Base-by-base conservation (phyloP, 305 asterid genomes). In the Fraxinus ornus region DNA sequence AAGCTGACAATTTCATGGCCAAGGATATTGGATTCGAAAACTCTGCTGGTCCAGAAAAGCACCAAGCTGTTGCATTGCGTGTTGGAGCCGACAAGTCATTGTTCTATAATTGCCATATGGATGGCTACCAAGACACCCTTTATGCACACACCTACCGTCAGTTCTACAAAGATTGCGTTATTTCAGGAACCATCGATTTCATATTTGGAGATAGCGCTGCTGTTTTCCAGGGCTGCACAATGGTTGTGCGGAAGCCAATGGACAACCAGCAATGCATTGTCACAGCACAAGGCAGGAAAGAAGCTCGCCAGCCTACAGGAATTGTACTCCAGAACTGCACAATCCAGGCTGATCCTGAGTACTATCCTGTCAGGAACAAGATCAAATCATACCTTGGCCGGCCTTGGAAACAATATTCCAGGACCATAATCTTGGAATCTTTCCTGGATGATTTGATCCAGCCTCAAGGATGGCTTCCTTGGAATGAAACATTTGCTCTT, bases 101-200 rank as follows among this genome's bases (percentile, higher is more conserved):
- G 55, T 91, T 94, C 87, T 86, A 88, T 85, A 90, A 90, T 68
- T 94, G 98, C 83, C 92, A 89, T 2, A 84, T 94, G 81, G 94
- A 93, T 80, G 98, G 94, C 0, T 89, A 91, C 90, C 97, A 94
- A 79, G 97, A 93, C 88, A 93, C 98, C 0, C 93, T 94, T 7
- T 94, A 91, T 47, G 89, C 90, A 9, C 98, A 91, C 83, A 89
- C 93, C 5, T 90, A 91, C 79, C 94, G 98, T 17, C 98, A 94
- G 49, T 93, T 88, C 88, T 94, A 94, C 86, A 78, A 95, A 2
- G 83, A 91, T 68, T 94, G 98, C 41, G 66, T 26, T 4, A 89
- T 94, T 87, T 89, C 95, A 0, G 98, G 98, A 82, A 94, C 98
- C 83, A 90, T 94, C 77, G 97, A 94, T 86, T 94, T 91, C 90